Percentiles rank a stretch among this genome's conserved stretches.
phyloP scores from a whole-genome alignment of 2,329 filamentous ascomycete genomes.

The Ceratocystis colombiana region DNA sequence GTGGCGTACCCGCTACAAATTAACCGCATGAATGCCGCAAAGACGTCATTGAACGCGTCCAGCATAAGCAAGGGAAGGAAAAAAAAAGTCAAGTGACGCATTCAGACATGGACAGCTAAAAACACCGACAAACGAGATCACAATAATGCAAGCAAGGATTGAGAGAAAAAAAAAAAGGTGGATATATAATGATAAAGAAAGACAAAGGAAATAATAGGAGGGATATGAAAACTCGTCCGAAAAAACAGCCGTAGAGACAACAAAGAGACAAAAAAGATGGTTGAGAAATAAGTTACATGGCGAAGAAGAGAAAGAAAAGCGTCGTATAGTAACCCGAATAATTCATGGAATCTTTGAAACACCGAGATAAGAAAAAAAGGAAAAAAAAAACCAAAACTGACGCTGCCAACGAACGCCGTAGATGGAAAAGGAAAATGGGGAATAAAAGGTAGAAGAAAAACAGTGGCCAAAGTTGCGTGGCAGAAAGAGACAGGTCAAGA shows the following conservation, averaged over 20 bases:
- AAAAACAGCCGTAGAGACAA: neutral
- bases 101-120: neutral
- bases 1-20: neutral
- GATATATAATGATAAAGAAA: neutral
- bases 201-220: neutral
- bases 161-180: neutral
- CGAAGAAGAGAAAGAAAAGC: constrained; percentile 4
- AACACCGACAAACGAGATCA: constrained; percentile 1
- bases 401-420: constrained; percentile 7
- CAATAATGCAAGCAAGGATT: neutral
- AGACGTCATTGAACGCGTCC: neutral
- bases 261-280: neutral
- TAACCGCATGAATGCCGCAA: neutral
- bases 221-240: neutral
- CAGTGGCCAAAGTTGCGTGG: neutral
- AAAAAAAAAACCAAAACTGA: neutral
- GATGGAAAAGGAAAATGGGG: neutral
- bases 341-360: constrained; percentile 15
- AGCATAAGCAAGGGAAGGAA: neutral
- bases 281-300: constrained; percentile 12
- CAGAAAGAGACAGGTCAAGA: neutral
- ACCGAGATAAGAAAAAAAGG: neutral
- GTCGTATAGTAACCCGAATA: constrained; percentile 7
- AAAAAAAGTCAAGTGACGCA: constrained; percentile 1
- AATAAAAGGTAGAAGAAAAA: neutral